Evolutionary conservation across 2,329 filamentous ascomycete genomes (phyloP).

Genomic region (Coniella vitis): DNA sequence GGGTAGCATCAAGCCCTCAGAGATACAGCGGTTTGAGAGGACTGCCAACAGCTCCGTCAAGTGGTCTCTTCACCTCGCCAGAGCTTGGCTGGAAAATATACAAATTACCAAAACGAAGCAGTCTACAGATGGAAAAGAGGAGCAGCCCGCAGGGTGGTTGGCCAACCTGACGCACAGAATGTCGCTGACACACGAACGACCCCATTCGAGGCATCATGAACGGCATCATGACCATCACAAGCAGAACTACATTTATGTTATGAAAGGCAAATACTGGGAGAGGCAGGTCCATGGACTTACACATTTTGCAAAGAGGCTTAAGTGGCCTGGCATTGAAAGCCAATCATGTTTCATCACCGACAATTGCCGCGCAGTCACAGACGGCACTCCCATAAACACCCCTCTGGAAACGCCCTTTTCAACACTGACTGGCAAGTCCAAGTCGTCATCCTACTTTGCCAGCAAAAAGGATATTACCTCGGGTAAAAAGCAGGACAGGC

Average conservation of each 20-base stretch:
- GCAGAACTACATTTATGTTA: constrained; percentile 38
- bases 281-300: constrained; percentile 55
- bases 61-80: constrained; percentile 59
- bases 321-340: constrained; percentile 55
- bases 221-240: constrained; percentile 30
- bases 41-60: constrained; percentile 55
- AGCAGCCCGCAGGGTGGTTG: constrained; percentile 41
- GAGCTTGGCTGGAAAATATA: constrained; percentile 63
- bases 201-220: constrained; percentile 26
- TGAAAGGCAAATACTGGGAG: constrained; percentile 48
- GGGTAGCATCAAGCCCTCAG: constrained; percentile 45
- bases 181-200: constrained; percentile 32
- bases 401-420: constrained; percentile 30
- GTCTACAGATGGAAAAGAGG: constrained; percentile 17
- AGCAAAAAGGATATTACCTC: constrained; percentile 18
- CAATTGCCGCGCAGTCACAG: constrained; percentile 37
- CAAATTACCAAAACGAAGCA: constrained; percentile 42
- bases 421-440: constrained; percentile 27
- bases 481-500: constrained; percentile 33
- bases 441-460: constrained; percentile 40
- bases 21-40: constrained; percentile 55
- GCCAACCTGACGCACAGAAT: constrained; percentile 51
- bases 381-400: constrained; percentile 34
- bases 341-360: constrained; percentile 42
- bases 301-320: constrained; percentile 56